phyloP scores from a whole-genome alignment of 176 grass and related monocot species.

The Ensete glaucum region DNA sequence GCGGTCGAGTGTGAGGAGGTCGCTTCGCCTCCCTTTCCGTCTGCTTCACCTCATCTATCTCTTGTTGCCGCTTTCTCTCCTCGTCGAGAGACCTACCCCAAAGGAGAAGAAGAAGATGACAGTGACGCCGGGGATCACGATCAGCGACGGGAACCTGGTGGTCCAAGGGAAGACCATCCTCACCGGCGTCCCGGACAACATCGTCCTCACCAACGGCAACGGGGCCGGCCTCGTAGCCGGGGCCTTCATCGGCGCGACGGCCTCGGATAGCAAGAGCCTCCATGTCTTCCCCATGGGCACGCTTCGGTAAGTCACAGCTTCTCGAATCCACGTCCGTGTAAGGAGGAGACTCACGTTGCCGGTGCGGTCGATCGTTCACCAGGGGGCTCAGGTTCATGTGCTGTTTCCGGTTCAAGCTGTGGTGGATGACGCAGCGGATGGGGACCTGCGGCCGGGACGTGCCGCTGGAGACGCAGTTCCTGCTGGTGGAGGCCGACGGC shows the following conservation, averaged over 20 bases:
- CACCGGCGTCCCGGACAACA: slow-evolving; percentile 53
- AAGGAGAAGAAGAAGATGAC: slow-evolving; percentile 35
- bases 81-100: too few relatives aligned
- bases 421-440: slow-evolving; percentile 81
- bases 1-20: too few relatives aligned
- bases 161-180: slow-evolving; percentile 67
- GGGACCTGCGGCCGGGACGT: slow-evolving; percentile 48
- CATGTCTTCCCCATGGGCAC: slow-evolving; percentile 67
- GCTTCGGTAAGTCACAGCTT: slow-evolving; percentile 31
- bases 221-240: slow-evolving; percentile 22
- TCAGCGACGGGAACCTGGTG: slow-evolving; percentile 41
- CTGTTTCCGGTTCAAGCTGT: slow-evolving; percentile 67
- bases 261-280: slow-evolving; percentile 44
- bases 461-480: slow-evolving; percentile 74
- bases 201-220: slow-evolving; percentile 28
- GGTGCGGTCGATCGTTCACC: slow-evolving; percentile 17
- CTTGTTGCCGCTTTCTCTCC: too few relatives aligned
- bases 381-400: slow-evolving; percentile 60
- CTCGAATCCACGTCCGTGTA: too few relatives aligned
- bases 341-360: too few relatives aligned
- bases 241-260: slow-evolving; percentile 55
- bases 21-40: too few relatives aligned
- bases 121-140: slow-evolving; percentile 48
- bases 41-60: too few relatives aligned
- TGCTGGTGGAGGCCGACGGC: slow-evolving; percentile 48